These are phyloP conservation scores for Arxiozyma bovina DNA, from an alignment of 1,139 yeast genomes.

Conservation along the genomic window DNA sequence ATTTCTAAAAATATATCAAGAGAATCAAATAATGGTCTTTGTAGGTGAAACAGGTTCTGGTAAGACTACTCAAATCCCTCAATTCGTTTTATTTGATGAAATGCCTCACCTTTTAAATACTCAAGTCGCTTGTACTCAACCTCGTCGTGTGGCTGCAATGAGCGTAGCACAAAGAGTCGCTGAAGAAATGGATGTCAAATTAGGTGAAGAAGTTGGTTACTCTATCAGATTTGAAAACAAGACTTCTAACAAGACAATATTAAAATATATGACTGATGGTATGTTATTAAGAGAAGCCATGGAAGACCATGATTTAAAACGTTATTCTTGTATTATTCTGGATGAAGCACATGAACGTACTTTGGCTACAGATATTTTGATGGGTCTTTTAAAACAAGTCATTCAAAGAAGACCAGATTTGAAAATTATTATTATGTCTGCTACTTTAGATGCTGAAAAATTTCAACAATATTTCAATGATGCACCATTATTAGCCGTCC, in stretches of 20 bases:
- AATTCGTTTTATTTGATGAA: constrained; percentile 87
- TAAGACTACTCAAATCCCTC: constrained; percentile 95
- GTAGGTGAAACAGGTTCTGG: constrained; percentile 99
- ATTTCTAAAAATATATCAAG: constrained; percentile 72
- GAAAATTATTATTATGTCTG: constrained; percentile 92
- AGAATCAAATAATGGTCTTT: constrained; percentile 90
- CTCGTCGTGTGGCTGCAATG: constrained; percentile 97
- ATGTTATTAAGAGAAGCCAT: constrained; percentile 95
- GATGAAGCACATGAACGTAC: constrained; percentile 99
- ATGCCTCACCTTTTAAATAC: constrained; percentile 73
- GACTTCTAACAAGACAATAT: constrained; percentile 66
- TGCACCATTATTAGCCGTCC: constrained; percentile 92
- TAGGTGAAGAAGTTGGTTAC: constrained; percentile 92
- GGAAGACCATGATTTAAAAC: constrained; percentile 78
- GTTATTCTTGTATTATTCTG: constrained; percentile 82
- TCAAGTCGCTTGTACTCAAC: constrained; percentile 93
- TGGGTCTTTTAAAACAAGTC: constrained; percentile 88
- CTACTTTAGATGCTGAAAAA: constrained; percentile 94
- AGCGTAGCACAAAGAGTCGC: constrained; percentile 95
- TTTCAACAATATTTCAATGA: constrained; percentile 81
- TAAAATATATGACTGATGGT: constrained; percentile 98
- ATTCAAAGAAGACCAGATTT: constrained; percentile 73
- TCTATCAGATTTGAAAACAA: constrained; percentile 88
- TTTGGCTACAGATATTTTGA: constrained; percentile 87
- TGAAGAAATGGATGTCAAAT: constrained; percentile 84